These are phyloP conservation scores for Sporothrix protearum DNA, from an alignment of 2,329 filamentous ascomycete species.

Conservation along the genomic window DNA sequence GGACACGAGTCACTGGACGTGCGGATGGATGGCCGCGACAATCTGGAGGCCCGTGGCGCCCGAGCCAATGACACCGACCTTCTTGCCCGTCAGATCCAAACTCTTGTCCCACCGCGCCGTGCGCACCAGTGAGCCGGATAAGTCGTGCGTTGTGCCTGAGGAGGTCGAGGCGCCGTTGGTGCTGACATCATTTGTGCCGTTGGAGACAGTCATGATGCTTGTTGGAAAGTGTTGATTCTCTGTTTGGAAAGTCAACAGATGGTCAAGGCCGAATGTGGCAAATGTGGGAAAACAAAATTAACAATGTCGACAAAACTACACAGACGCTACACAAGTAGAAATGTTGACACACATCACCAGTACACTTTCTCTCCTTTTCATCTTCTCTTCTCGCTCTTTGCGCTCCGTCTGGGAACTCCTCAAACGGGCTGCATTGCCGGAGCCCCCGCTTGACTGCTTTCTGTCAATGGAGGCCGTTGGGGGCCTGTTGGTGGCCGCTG, in stretches of 20 bases:
- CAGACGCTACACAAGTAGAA: too few relatives aligned
- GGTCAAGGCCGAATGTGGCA: not conserved
- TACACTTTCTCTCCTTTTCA: not conserved
- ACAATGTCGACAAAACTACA: not conserved
- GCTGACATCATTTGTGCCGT: not conserved
- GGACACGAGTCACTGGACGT: conserved; percentile 28
- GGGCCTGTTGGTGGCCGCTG: not conserved
- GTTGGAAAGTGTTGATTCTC: not conserved
- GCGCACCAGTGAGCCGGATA: conserved; percentile 52
- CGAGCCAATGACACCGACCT: conserved; percentile 50
- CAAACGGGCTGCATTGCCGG: not conserved
- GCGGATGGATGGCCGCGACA: conserved; percentile 13
- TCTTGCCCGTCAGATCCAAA: conserved; percentile 45
- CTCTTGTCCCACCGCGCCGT: conserved; percentile 53
- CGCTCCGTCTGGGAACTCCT: not conserved
- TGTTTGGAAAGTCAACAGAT: not conserved
- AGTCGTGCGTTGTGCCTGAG: too few relatives aligned
- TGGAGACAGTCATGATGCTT: not conserved
- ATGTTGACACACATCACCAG: not conserved
- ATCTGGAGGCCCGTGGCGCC: conserved; percentile 54
- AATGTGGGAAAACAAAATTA: not conserved
- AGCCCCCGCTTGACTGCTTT: conserved; percentile 9
- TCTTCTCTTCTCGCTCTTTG: not conserved
- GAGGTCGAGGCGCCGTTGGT: too few relatives aligned
- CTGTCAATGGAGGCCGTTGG: not conserved